Percentiles rank a stretch among this genome's conserved stretches.
Conservation (phyloP, 1,284 basidiomycete species). For the Entoloma clypeatum region DNA sequence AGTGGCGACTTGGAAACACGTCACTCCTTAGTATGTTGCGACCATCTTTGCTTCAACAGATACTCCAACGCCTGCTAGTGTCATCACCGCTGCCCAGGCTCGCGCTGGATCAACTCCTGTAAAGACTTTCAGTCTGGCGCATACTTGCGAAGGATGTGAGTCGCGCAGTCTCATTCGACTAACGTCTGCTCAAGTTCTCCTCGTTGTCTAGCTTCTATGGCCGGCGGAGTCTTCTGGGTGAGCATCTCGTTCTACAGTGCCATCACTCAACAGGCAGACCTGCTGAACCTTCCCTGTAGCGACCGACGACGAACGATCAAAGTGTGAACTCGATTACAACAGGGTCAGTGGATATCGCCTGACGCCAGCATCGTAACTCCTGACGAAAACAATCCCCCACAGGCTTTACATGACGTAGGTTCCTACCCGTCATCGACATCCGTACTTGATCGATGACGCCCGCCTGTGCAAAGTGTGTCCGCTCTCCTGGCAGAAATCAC, state of each 20-base stretch:
- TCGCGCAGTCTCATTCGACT: constrained; percentile 5
- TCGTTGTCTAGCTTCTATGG: constrained; percentile 38
- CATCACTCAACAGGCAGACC: background rate
- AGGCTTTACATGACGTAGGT: constrained; percentile 37
- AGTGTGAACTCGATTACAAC: constrained; percentile 47
- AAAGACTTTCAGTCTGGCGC: constrained; percentile 38
- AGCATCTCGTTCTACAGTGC: constrained; percentile 6
- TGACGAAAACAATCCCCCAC: background rate
- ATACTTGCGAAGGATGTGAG: constrained; percentile 41
- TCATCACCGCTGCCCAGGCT: constrained; percentile 38
- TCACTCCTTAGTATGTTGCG: constrained; percentile 38
- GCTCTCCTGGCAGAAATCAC: constrained; percentile 46
- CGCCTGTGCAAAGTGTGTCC: constrained; percentile 38
- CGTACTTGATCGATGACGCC: background rate
- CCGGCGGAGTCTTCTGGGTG: constrained; percentile 51
- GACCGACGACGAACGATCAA: constrained; percentile 37
- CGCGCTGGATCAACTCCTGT: constrained; percentile 31
- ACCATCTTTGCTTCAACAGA: background rate
- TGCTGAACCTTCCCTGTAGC: constrained; percentile 22
- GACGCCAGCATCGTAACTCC: background rate
- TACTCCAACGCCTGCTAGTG: constrained; percentile 28
- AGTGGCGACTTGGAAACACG: constrained; percentile 45
- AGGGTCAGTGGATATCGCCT: constrained; percentile 33
- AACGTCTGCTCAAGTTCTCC: background rate
- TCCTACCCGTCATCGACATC: background rate